A percentile compares a stretch with the other conserved stretches of the same genome.
Evolutionary conservation across 2,329 filamentous ascomycete species (phyloP).

Genomic region (Monosporascus sp.): DNA sequence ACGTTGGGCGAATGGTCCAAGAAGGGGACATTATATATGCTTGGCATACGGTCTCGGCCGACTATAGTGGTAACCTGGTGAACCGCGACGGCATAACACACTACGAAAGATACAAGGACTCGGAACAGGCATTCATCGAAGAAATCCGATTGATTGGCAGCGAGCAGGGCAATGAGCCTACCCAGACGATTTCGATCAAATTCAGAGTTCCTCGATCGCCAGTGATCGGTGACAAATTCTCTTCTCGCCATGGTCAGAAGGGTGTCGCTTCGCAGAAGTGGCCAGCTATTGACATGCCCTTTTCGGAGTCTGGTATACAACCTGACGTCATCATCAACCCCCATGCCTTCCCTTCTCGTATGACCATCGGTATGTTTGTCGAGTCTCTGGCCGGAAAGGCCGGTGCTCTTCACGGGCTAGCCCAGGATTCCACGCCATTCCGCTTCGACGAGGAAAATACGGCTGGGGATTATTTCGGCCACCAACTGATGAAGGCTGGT

Average conservation of each 20-base stretch:
- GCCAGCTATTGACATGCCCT: slow-evolving; percentile 91
- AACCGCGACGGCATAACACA: slow-evolving; percentile 84
- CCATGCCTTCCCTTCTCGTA: slow-evolving; percentile 97
- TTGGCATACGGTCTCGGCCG: slow-evolving; percentile 81
- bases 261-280: slow-evolving; percentile 96
- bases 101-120: slow-evolving; percentile 91
- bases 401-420: slow-evolving; percentile 88
- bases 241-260: slow-evolving; percentile 96
- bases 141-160: slow-evolving; percentile 87
- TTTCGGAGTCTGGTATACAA: slow-evolving; percentile 92
- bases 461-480: slow-evolving; percentile 89
- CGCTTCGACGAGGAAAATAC: slow-evolving; percentile 89
- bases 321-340: slow-evolving; percentile 99
- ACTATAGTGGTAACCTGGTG: slow-evolving; percentile 71
- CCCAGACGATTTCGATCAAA: slow-evolving; percentile 87
- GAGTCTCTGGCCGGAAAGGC: slow-evolving; percentile 95
- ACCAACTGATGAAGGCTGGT: slow-evolving; percentile 89
- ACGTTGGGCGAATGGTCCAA: slow-evolving; percentile 70
- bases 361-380: slow-evolving; percentile 99
- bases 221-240: slow-evolving; percentile 98
- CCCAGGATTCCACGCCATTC: slow-evolving; percentile 94
- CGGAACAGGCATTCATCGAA: slow-evolving; percentile 83
- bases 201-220: slow-evolving; percentile 86
- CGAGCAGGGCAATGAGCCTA: slow-evolving; percentile 76
- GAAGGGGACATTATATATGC: slow-evolving; percentile 84